These are phyloP conservation scores for Gliomastix tumulicola DNA, from an alignment of 2,329 filamentous ascomycete genomes.

Conservation along the genomic window DNA sequence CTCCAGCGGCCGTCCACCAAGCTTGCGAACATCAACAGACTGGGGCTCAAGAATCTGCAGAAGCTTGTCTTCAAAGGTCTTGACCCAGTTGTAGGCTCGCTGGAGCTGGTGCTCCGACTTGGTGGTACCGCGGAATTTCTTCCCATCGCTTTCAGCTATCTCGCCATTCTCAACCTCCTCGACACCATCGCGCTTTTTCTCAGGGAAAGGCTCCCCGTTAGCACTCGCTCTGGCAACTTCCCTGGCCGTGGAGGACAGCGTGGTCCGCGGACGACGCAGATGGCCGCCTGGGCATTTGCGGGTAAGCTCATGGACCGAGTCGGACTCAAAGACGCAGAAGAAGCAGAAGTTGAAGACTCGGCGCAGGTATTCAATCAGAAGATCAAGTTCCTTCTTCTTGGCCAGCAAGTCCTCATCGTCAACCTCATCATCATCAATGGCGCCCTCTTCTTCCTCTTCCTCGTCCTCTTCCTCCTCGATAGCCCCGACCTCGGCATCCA, in stretches of 20 bases:
- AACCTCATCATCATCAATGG: conserved; percentile 72
- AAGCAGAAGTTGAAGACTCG: conserved; percentile 99
- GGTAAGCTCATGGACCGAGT: conserved; percentile 91
- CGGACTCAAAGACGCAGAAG: conserved; percentile 98
- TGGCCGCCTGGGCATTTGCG: conserved; percentile 97
- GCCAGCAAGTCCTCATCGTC: conserved; percentile 85
- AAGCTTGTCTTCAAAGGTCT: conserved; percentile 96
- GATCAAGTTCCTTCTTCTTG: conserved; percentile 95
- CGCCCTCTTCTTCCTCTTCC: conserved; percentile 73
- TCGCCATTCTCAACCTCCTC: conserved; percentile 55
- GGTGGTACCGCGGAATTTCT: conserved; percentile 59
- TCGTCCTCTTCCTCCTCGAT: conserved; percentile 73
- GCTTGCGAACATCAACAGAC: conserved; percentile 77
- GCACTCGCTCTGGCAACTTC: conserved; percentile 81
- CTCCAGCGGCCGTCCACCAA: conserved; percentile 81
- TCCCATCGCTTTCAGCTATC: conserved; percentile 45
- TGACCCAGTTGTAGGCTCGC: conserved; percentile 97
- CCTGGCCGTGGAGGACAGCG: conserved; percentile 75
- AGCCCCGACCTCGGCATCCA: conserved; percentile 60
- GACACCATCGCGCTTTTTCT: conserved; percentile 64
- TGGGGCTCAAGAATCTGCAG: conserved; percentile 88
- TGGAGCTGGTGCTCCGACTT: conserved; percentile 90
- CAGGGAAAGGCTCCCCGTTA: conserved; percentile 73
- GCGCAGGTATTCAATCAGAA: conserved; percentile 92
- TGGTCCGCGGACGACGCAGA: conserved; percentile 81